Evolutionary conservation across 2,329 filamentous ascomycete genomes (phyloP), one percentile per base, ranked within the genome.

Genomic region (Verticillium tricorpus): DNA sequence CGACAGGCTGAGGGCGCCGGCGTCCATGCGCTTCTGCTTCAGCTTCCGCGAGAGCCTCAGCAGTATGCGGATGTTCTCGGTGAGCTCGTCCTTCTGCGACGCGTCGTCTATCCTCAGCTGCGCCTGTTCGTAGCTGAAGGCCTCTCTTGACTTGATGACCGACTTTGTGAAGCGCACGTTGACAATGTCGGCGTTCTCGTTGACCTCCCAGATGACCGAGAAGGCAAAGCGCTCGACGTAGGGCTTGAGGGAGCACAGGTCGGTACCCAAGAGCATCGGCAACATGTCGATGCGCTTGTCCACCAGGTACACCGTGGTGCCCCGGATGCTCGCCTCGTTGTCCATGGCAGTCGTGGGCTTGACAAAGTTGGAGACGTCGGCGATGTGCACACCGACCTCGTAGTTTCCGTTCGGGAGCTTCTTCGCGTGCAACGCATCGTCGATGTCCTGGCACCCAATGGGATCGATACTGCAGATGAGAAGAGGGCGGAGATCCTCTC

Each of bases 211-310:
- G 22, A 94, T 78, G 8, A 89, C 89, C 1, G 91, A 94, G 72
- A 95, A 95, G 32, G 92, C 91, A 71, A 88, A 95, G 11, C 91
- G 91, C 78, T 99, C 95, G n/a, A 99, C 93, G 69, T 97, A 95
- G 0, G 95, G 95, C 75, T 98, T 98, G 22, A 99, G 81, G 0
- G 95, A 99, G 78, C 95, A 99, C 1, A 99, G 82, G 71, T 99
- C 93, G 0, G 95, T 99, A 62, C 95, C 95, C 14, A 99, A 88
- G 35, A 99, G 88, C 84, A 93, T 93, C 1, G 96, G 96, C 74
- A 99, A 84, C 96, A 99, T 99, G 80, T 99, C 96, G 70, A 99
- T 99, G 69, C 95, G 93, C 82, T 99, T 99, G 77, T 99, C 95
- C 3, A 99, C 95, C 17, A 99, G 82, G 73, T 99, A 99, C 32